Evolutionary conservation across 805 yeast species (phyloP).

Genomic region (Kuraishia capsulata): DNA sequence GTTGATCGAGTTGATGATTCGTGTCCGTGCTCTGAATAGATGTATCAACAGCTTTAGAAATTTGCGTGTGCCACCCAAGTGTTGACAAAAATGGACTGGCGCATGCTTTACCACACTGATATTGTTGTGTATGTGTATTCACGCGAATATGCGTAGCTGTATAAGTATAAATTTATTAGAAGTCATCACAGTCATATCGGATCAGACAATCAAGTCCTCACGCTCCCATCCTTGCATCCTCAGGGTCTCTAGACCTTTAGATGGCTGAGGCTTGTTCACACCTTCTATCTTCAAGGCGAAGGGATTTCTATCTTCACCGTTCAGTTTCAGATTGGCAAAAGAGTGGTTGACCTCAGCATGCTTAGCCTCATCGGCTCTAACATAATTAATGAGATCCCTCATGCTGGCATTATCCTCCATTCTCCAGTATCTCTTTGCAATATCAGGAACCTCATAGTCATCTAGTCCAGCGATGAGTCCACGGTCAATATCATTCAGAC

Average conservation of each 20-base stretch:
- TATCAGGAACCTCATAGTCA: conserved; percentile 37
- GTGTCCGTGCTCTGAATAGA: no score
- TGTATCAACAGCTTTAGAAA: no score
- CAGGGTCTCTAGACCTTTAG: conserved; percentile 13
- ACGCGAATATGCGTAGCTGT: no score
- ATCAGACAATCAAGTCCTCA: conserved; percentile 18
- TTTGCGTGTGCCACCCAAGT: no score
- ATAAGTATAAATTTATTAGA: no score
- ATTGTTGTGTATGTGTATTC: no score
- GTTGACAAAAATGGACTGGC: no score
- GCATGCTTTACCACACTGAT: no score
- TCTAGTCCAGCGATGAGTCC: conserved; percentile 43
- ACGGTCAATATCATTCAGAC: conserved; percentile 41
- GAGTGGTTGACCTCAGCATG: conserved; percentile 78
- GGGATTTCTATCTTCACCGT: conserved; percentile 52
- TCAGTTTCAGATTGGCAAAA: conserved; percentile 46
- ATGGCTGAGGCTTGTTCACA: conserved; percentile 18
- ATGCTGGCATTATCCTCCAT: conserved; percentile 42
- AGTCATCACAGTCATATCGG: no score
- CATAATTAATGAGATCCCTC: conserved; percentile 47
- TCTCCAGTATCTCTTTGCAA: conserved; percentile 59
- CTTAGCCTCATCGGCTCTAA: conserved; percentile 73
- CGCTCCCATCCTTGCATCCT: conserved; percentile 25
- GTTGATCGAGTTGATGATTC: no score
- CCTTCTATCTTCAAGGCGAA: conserved; percentile 37